These are phyloP conservation scores for Falciphora oryzae DNA, from an alignment of 2,329 filamentous ascomycete species.

Conservation along the genomic window DNA sequence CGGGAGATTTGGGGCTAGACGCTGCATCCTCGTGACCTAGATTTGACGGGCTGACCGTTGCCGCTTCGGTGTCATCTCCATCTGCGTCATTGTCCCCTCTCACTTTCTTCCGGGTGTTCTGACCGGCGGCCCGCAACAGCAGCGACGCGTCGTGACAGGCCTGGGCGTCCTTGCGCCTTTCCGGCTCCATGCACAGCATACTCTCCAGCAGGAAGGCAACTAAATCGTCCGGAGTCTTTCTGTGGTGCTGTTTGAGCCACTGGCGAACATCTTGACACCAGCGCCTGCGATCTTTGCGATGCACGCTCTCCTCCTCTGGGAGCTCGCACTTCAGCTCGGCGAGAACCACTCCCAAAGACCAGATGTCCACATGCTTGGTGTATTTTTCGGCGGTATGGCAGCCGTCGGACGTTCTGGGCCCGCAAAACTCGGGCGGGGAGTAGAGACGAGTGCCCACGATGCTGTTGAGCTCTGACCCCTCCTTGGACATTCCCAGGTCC, in stretches of 20 bases:
- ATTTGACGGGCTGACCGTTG: background rate
- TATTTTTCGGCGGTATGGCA: background rate
- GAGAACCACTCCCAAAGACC: background rate
- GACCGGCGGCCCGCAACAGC: background rate
- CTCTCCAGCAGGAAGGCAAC: background rate
- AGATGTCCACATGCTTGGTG: background rate
- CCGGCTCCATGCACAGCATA: background rate
- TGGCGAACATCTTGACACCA: background rate
- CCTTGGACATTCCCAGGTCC: background rate
- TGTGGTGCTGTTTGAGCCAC: background rate
- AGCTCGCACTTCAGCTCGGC: background rate
- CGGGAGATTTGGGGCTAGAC: background rate
- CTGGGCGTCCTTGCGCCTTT: background rate
- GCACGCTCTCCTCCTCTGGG: background rate
- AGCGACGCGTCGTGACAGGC: background rate
- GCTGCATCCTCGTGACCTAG: background rate
- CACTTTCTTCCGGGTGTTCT: background rate
- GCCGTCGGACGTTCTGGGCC: background rate
- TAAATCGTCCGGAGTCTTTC: background rate
- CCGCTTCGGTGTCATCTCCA: background rate
- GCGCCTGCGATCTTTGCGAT: background rate
- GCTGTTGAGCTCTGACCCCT: background rate
- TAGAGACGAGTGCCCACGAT: background rate
- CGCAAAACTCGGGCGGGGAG: background rate
- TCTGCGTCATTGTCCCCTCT: background rate